These are phyloP conservation scores for Leccinum longicurvipes DNA, from an alignment of 768 basidiomycete species.

Conservation along the genomic window DNA sequence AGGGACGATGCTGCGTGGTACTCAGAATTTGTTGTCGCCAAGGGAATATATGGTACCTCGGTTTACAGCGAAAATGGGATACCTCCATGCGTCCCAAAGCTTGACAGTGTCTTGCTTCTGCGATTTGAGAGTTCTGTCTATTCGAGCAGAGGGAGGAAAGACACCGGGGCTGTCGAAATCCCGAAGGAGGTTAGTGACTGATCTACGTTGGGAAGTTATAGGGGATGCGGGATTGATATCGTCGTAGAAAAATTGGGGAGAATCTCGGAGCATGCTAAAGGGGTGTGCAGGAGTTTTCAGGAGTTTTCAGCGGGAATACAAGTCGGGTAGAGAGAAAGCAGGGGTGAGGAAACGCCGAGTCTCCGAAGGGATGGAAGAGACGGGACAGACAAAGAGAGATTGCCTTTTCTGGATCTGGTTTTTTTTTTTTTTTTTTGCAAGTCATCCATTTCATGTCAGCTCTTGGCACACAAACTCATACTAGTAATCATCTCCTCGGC, in stretches of 20 bases:
- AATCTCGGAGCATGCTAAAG: constrained; percentile 24
- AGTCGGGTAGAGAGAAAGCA: neutral
- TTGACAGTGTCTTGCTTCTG: constrained; percentile 52
- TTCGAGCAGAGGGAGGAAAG: constrained; percentile 69
- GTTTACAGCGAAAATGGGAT: constrained; percentile 58
- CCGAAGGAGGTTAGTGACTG: constrained; percentile 29
- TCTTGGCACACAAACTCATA: constrained; percentile 8
- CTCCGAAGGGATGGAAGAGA: too few relatives aligned
- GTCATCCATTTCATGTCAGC: constrained; percentile 4
- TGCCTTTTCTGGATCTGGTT: constrained; percentile 24
- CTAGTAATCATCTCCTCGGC: constrained; percentile 79
- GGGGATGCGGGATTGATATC: constrained; percentile 13
- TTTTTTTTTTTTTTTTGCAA: neutral
- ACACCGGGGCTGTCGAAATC: constrained; percentile 69
- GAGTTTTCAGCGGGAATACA: neutral
- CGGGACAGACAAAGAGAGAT: neutral
- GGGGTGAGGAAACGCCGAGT: too few relatives aligned
- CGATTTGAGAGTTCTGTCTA: constrained; percentile 64
- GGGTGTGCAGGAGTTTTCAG: too few relatives aligned
- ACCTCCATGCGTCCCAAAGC: constrained; percentile 71
- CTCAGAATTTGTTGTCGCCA: neutral
- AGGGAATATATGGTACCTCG: constrained; percentile 47
- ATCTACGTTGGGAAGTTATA: constrained; percentile 11
- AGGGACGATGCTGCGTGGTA: constrained; percentile 30
- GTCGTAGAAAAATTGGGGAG: constrained; percentile 19